Evolutionary conservation across 2,329 filamentous ascomycete genomes (phyloP).

Genomic region (Neonectria faginata): DNA sequence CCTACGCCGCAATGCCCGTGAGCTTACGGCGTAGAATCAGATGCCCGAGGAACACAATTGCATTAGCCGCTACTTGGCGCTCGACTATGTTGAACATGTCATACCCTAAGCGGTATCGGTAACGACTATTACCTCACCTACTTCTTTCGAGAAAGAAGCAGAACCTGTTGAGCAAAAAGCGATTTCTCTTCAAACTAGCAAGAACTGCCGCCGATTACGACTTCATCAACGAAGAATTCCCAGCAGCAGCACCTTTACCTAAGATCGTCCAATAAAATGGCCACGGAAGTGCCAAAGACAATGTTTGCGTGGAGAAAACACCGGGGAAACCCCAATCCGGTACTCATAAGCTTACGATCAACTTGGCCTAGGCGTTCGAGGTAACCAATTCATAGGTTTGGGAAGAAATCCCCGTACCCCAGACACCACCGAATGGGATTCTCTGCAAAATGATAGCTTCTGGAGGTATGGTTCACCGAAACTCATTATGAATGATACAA

Average conservation of each 20-base stretch:
- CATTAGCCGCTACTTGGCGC: too few species aligned
- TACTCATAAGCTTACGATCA: neutral
- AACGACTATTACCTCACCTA: neutral
- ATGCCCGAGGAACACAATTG: too few species aligned
- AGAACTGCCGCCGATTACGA: too few species aligned
- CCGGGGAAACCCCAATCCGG: conserved; percentile 39
- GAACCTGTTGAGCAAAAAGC: neutral
- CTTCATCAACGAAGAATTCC: too few species aligned
- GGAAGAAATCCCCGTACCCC: conserved; percentile 15
- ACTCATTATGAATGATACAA: neutral
- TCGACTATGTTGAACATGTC: too few species aligned
- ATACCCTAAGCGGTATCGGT: too few species aligned
- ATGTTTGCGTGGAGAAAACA: conserved; percentile 53
- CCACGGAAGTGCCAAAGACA: conserved; percentile 17
- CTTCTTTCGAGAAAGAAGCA: neutral
- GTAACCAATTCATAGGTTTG: conserved; percentile 3
- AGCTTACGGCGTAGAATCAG: neutral
- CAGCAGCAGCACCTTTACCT: neutral
- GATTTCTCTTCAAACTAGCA: neutral
- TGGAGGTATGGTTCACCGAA: conserved; percentile 2
- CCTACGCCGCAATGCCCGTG: neutral
- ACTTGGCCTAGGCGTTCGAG: rapidly evolving
- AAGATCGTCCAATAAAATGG: neutral
- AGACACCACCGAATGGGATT: conserved; percentile 7
- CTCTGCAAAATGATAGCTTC: conserved; percentile 20